Percentiles rank a stretch among this genome's conserved stretches.
Conservation (phyloP, 306 rosid genomes). For the Hippophae gyantsensis region DNA sequence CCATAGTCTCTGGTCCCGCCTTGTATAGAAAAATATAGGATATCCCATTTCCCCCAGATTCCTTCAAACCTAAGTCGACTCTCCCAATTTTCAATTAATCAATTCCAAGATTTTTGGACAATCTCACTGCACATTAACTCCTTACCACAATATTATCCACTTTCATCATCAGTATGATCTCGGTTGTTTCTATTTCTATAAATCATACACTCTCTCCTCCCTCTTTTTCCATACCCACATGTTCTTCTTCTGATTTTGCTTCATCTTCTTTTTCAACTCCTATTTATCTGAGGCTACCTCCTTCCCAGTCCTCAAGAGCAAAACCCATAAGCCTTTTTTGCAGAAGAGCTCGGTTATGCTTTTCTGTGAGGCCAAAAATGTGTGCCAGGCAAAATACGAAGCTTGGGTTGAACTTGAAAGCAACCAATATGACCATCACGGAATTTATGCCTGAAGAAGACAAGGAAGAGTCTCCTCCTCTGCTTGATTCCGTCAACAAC, state of each 20-base stretch:
- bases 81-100: too few relatives aligned
- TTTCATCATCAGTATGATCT: conserved; percentile 19
- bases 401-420: conserved; percentile 21
- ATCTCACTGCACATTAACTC: too few relatives aligned
- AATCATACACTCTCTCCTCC: conserved; percentile 56
- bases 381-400: conserved; percentile 17
- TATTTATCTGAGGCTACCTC: conserved; percentile 17
- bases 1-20: too few relatives aligned
- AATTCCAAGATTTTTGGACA: too few relatives aligned
- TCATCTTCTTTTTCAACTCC: conserved; percentile 11
- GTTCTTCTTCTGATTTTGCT: background rate
- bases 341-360: conserved; percentile 15
- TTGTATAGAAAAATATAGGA: too few relatives aligned
- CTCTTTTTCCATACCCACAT: conserved; percentile 18
- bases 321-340: conserved; percentile 37
- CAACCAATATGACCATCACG: conserved; percentile 54
- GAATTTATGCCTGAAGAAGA: conserved; percentile 43
- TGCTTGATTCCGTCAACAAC: conserved; percentile 48
- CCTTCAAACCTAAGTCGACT: too few relatives aligned
- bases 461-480: conserved; percentile 51
- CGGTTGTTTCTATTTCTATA: conserved; percentile 33
- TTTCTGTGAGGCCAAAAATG: conserved; percentile 7
- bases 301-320: conserved; percentile 18
- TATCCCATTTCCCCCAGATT: too few relatives aligned
- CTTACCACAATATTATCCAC: conserved; percentile 5